These are phyloP conservation scores for Arctostaphylos glauca DNA, from an alignment of 148 eudicot genomes.

Conservation along the genomic window DNA sequence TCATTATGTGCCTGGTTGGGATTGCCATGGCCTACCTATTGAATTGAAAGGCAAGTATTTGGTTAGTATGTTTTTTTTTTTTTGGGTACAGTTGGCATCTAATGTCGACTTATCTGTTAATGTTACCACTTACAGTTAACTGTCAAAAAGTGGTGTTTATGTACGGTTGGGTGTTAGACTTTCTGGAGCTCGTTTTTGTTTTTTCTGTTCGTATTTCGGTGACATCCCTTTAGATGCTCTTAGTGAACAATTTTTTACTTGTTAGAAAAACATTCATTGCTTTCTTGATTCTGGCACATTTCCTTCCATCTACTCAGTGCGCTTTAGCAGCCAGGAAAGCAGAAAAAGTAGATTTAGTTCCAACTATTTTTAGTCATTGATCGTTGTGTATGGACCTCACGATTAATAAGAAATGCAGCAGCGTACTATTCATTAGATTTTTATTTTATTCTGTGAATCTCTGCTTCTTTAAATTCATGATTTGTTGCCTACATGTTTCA, in stretches of 20 bases:
- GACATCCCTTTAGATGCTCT: background rate
- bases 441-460: background rate
- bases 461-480: background rate
- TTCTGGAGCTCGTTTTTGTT: background rate
- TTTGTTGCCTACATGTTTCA: background rate
- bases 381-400: background rate
- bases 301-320: background rate
- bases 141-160: constrained; percentile 3
- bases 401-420: background rate
- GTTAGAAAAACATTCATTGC: background rate
- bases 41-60: constrained; percentile 81
- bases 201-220: background rate
- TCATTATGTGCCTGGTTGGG: constrained; percentile 93
- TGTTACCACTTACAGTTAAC: background rate
- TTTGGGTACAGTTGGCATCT: background rate
- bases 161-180: background rate
- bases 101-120: background rate
- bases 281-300: background rate
- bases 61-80: constrained; percentile 12
- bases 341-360: background rate
- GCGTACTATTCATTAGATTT: background rate
- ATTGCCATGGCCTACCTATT: constrained; percentile 97
- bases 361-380: background rate
- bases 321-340: background rate
- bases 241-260: background rate